These are phyloP conservation scores for Bruguiera hainesii DNA, from an alignment of 441 rosid species.

Conservation along the genomic window DNA sequence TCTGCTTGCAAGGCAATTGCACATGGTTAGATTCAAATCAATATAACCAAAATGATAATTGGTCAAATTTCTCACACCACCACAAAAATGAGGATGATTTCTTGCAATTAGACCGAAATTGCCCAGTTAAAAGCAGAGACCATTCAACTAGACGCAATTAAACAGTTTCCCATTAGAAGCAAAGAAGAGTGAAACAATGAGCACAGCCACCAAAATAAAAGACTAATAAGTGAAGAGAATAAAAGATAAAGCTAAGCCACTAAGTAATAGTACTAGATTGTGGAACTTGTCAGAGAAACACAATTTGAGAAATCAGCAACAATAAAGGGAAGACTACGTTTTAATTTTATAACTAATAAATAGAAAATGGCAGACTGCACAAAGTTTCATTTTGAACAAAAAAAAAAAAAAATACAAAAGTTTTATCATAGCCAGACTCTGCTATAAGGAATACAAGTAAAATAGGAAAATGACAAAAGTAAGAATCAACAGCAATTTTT, in stretches of 20 bases:
- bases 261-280: background rate
- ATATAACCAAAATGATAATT: slow-evolving; percentile 5
- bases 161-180: background rate
- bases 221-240: background rate
- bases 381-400: no score
- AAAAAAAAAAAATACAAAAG: no score
- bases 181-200: background rate
- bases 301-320: no score
- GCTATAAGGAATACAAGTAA: no score
- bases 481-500: no score
- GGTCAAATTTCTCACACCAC: background rate
- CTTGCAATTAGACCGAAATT: background rate
- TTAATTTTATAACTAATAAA: no score
- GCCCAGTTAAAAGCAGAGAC: background rate
- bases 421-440: no score
- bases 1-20: slow-evolving; percentile 45
- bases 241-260: background rate
- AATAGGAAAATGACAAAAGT: no score
- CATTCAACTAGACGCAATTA: slow-evolving; percentile 3
- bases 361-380: no score
- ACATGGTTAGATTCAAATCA: slow-evolving; percentile 20
- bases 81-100: slow-evolving; percentile 1
- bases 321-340: no score
- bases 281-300: background rate
- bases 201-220: background rate